Evolutionary conservation across 768 basidiomycete genomes (phyloP).

Genomic region (Amylocystis lapponica): DNA sequence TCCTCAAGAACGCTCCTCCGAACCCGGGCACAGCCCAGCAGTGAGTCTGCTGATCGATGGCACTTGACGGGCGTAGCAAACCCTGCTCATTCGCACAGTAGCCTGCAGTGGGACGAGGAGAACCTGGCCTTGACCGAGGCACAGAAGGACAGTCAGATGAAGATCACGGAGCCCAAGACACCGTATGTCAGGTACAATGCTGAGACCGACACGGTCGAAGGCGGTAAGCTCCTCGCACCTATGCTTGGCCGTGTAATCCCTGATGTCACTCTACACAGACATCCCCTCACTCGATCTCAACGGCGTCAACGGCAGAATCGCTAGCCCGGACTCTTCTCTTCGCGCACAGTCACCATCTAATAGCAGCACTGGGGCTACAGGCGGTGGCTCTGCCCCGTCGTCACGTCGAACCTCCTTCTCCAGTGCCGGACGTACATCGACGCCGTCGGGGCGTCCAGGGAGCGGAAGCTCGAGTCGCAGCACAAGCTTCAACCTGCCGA

Average conservation of each 20-base stretch:
- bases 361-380: slow-evolving; percentile 37
- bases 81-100: slow-evolving; percentile 27
- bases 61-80: neutral
- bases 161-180: slow-evolving; percentile 97
- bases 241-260: no score
- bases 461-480: slow-evolving; percentile 67
- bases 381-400: slow-evolving; percentile 58
- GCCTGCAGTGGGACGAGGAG: slow-evolving; percentile 92
- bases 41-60: slow-evolving; percentile 32
- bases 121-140: slow-evolving; percentile 91
- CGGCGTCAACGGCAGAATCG: slow-evolving; percentile 40
- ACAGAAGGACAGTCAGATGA: slow-evolving; percentile 95
- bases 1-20: slow-evolving; percentile 76
- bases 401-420: slow-evolving; percentile 74
- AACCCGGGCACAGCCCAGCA: slow-evolving; percentile 37
- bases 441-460: slow-evolving; percentile 52
- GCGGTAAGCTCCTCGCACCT: slow-evolving; percentile 46
- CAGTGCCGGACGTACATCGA: slow-evolving; percentile 47
- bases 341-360: slow-evolving; percentile 42
- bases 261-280: slow-evolving; percentile 41
- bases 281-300: slow-evolving; percentile 76
- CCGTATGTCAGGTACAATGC: slow-evolving; percentile 91
- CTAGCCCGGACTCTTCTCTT: slow-evolving; percentile 34
- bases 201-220: slow-evolving; percentile 78
- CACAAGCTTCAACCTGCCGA: slow-evolving; percentile 79